Evolutionary conservation across 345 rosid genomes (phyloP).

Genomic region (Euphorbia lathyris): DNA sequence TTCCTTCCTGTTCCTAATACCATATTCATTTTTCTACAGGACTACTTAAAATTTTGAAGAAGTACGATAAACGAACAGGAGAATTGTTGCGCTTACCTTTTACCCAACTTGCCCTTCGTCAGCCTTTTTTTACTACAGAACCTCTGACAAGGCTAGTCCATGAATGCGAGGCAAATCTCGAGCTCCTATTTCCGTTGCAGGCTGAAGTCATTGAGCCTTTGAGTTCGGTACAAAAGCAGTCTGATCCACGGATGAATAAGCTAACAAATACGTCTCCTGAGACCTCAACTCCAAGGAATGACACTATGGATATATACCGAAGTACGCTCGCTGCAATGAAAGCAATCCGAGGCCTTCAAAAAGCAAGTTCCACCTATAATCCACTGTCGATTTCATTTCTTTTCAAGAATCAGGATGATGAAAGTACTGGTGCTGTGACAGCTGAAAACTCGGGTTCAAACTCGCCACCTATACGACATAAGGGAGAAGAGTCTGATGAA

Average conservation of each 20-base stretch:
- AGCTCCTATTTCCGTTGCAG: slow-evolving; percentile 80
- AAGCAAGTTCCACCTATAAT: slow-evolving; percentile 83
- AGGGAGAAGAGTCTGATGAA: slow-evolving; percentile 43
- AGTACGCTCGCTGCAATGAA: slow-evolving; percentile 96
- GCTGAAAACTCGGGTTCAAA: slow-evolving; percentile 62
- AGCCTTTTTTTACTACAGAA: slow-evolving; percentile 83
- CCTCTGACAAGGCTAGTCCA: slow-evolving; percentile 78
- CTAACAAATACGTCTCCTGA: slow-evolving; percentile 33
- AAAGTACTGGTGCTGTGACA: slow-evolving; percentile 55
- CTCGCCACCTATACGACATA: slow-evolving; percentile 35
- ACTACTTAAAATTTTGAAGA: slow-evolving; percentile 79
- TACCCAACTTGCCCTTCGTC: slow-evolving; percentile 71
- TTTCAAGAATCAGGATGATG: slow-evolving; percentile 54
- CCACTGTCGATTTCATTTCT: slow-evolving; percentile 70
- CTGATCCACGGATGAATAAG: slow-evolving; percentile 21
- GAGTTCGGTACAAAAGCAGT: slow-evolving; percentile 17
- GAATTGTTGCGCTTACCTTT: slow-evolving; percentile 72
- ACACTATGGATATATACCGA: slow-evolving; percentile 63
- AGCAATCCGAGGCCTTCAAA: slow-evolving; percentile 77
- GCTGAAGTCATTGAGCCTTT: slow-evolving; percentile 77
- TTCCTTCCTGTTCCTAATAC: slow-evolving; percentile 17
- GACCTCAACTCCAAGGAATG: slow-evolving; percentile 53
- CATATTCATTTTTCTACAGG: slow-evolving; percentile 36
- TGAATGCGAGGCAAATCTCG: slow-evolving; percentile 86
- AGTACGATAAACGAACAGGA: slow-evolving; percentile 89